These are phyloP conservation scores for Eimeria brunetti DNA, from an alignment of 169 alveolate species.

Conservation along the genomic window DNA sequence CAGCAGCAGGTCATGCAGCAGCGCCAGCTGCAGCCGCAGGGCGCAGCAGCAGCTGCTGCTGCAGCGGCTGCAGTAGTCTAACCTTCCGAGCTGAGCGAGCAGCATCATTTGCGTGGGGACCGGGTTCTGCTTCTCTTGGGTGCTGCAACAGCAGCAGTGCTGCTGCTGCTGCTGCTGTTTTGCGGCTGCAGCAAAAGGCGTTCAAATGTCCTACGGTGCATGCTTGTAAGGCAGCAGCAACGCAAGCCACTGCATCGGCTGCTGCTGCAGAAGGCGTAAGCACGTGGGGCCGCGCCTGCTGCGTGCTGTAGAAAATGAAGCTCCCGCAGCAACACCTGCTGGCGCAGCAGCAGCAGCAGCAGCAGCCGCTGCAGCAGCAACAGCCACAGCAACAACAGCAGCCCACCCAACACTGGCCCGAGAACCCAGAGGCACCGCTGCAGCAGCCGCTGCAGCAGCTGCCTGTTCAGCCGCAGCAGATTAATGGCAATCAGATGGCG, in stretches of 20 bases:
- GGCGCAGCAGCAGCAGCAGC: constrained; percentile 23
- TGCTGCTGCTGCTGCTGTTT: constrained; percentile 15
- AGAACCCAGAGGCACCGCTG: background rate
- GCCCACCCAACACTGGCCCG: constrained; percentile 5
- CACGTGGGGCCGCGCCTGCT: background rate
- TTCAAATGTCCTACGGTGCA: constrained; percentile 12
- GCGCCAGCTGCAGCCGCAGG: constrained; percentile 17
- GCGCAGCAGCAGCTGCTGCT: constrained; percentile 57
- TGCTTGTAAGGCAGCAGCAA: constrained; percentile 3
- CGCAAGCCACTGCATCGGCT: constrained; percentile 6
- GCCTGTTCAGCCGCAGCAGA: constrained; percentile 12
- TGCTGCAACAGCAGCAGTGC: constrained; percentile 27
- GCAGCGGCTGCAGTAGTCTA: constrained; percentile 65
- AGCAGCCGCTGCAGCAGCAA: background rate
- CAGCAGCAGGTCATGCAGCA: constrained; percentile 31
- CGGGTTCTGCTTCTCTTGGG: background rate
- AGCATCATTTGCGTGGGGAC: background rate
- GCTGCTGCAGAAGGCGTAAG: background rate
- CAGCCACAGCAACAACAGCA: constrained; percentile 15
- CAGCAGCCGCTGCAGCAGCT: constrained; percentile 59
- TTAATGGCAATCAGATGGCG: constrained; percentile 8
- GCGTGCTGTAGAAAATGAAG: background rate
- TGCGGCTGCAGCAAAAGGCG: constrained; percentile 4
- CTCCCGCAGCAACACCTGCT: constrained; percentile 29
- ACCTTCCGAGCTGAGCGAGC: background rate